Conservation (phyloP, 2,329 filamentous ascomycete genomes). For the Aspergillus caelatus region DNA sequence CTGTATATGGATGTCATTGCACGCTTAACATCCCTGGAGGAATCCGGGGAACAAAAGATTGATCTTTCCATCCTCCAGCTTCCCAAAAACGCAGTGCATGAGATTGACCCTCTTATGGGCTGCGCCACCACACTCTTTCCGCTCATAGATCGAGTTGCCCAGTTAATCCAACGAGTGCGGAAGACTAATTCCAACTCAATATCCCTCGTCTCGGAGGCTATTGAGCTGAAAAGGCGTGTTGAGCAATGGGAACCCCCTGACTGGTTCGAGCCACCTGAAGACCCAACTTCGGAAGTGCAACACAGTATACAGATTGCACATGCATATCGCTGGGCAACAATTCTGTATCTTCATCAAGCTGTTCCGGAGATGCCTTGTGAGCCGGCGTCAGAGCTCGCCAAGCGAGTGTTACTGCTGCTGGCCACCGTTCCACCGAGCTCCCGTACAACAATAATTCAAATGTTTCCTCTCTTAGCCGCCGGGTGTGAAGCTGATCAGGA, state of each 20-base stretch:
- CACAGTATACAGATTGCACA: conserved; percentile 69
- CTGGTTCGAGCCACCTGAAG: conserved; percentile 64
- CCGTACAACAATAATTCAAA: conserved; percentile 68
- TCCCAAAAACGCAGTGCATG: conserved; percentile 50
- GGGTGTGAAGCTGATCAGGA: conserved; percentile 64
- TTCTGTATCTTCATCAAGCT: conserved; percentile 68
- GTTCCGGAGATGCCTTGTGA: conserved; percentile 68
- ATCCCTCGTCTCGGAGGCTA: conserved; percentile 63
- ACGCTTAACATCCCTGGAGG: conserved; percentile 64
- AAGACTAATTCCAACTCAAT: conserved; percentile 59
- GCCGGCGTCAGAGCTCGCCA: conserved; percentile 60
- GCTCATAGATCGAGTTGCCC: conserved; percentile 67
- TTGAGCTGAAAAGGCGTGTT: conserved; percentile 62
- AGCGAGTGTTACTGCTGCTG: conserved; percentile 63
- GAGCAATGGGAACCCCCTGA: conserved; percentile 64
- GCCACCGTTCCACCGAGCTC: conserved; percentile 66
- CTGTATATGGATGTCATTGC: conserved; percentile 75
- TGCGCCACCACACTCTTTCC: conserved; percentile 70
- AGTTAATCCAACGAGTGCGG: conserved; percentile 65
- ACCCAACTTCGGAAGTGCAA: conserved; percentile 63
- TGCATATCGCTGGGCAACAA: conserved; percentile 68
- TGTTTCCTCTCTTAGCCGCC: conserved; percentile 69
- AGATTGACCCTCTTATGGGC: conserved; percentile 73
- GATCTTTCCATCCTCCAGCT: conserved; percentile 42
- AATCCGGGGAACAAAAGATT: conserved; percentile 56